phyloP scores from a whole-genome alignment of 257 asterid species.

The Solanum piurae region DNA sequence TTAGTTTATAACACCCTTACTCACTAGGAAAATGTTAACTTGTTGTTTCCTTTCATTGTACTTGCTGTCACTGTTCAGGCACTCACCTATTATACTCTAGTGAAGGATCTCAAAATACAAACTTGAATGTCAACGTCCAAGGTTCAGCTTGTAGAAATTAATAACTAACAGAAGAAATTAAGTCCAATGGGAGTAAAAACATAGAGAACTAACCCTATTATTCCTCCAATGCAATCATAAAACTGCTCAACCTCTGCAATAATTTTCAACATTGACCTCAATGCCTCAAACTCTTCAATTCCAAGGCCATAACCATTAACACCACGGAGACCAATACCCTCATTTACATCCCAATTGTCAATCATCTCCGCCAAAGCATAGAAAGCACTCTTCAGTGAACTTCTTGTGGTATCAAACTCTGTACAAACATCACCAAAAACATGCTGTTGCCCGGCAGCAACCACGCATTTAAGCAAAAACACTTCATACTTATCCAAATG shows the following conservation, averaged over 20 bases:
- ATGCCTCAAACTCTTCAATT: slow-evolving; percentile 36
- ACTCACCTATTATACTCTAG: not conserved
- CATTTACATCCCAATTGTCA: slow-evolving; percentile 63
- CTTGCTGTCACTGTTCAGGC: not conserved
- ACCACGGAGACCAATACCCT: not conserved
- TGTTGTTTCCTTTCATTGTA: not conserved
- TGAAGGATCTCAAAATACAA: not conserved
- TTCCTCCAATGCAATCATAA: slow-evolving; percentile 94
- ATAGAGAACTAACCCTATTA: slow-evolving; percentile 64
- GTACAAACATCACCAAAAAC: slow-evolving; percentile 37
- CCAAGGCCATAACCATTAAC: slow-evolving; percentile 12
- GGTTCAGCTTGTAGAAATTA: not conserved
- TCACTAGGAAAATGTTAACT: not conserved
- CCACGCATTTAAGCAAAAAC: slow-evolving; percentile 75
- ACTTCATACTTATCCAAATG: slow-evolving; percentile 44
- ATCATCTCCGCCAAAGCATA: slow-evolving; percentile 78
- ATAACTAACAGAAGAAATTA: not conserved
- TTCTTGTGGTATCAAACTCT: slow-evolving; percentile 21
- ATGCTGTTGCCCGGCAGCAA: slow-evolving; percentile 83
- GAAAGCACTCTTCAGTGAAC: slow-evolving; percentile 57
- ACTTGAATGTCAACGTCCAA: not conserved
- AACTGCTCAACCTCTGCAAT: slow-evolving; percentile 77
- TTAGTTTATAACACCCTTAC: not conserved
- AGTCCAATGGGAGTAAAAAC: not conserved
- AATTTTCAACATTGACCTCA: slow-evolving; percentile 61